Evolutionary conservation across 257 asterid genomes (phyloP).

Genomic region (Nicotiana undulata): DNA sequence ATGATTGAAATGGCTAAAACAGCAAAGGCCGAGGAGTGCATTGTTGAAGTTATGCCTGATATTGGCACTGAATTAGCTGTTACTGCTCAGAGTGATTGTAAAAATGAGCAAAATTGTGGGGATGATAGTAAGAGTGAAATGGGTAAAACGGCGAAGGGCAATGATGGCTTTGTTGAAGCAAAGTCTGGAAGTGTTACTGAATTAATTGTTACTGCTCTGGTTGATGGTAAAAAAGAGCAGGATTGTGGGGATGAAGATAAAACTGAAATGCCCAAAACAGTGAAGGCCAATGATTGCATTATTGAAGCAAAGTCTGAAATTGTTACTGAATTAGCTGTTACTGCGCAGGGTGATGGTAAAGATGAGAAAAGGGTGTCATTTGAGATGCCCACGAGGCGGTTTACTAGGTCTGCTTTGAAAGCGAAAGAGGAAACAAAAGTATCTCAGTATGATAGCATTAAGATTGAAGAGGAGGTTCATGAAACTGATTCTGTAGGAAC

Average conservation of each 20-base stretch:
- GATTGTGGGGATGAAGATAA: not conserved
- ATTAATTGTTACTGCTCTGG: not conserved
- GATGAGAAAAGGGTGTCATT: conserved; percentile 17
- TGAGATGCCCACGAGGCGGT: conserved; percentile 39
- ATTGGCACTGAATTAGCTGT: not conserved
- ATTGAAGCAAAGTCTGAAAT: not conserved
- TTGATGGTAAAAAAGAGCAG: conserved; percentile 5
- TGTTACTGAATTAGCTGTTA: not conserved
- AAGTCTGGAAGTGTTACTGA: not conserved
- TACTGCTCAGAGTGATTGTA: not conserved
- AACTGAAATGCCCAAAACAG: not conserved
- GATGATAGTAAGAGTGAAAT: not conserved
- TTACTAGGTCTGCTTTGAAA: conserved; percentile 52
- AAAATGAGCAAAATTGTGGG: not conserved
- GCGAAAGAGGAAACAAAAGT: conserved; percentile 22
- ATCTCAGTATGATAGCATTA: conserved; percentile 10
- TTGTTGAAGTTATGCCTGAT: not conserved
- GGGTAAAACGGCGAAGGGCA: not conserved
- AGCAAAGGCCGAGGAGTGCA: not conserved
- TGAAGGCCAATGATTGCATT: not conserved
- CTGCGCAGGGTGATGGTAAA: conserved; percentile 20
- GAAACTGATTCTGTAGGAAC: conserved; percentile 14
- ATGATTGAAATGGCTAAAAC: not conserved
- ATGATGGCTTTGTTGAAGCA: conserved; percentile 1
- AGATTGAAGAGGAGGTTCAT: conserved; percentile 14